A percentile compares a stretch with the other conserved stretches of the same genome.
Evolutionary conservation across 1,139 yeast genomes (phyloP).

Genomic region (Blastobotrys aristatus): DNA sequence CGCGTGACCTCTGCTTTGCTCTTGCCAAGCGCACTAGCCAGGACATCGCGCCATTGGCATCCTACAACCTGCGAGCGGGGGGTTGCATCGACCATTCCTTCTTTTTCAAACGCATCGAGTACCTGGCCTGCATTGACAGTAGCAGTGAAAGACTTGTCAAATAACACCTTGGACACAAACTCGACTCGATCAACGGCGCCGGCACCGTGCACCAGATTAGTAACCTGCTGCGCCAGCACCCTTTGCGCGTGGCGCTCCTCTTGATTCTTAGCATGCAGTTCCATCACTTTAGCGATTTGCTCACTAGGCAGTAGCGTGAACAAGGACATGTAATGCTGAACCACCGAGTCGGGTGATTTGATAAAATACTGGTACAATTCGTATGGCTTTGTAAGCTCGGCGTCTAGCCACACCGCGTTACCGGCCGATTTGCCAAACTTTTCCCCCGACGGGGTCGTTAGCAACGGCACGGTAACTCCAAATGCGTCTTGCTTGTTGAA

Average conservation of each 20-base stretch:
- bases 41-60: conserved; percentile 34
- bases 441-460: conserved; percentile 86
- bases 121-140: conserved; percentile 46
- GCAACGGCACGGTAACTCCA: conserved; percentile 85
- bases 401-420: conserved; percentile 85
- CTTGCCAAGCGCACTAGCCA: conserved; percentile 36
- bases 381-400: conserved; percentile 66
- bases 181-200: conserved; percentile 68
- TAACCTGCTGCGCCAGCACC: conserved; percentile 74
- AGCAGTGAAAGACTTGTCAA: conserved; percentile 36
- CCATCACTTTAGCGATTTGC: conserved; percentile 50
- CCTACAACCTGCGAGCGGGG: conserved; percentile 37
- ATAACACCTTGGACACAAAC: conserved; percentile 57
- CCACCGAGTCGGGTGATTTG: conserved; percentile 73
- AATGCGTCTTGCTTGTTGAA: conserved; percentile 37
- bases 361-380: conserved; percentile 83
- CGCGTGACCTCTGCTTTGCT: conserved; percentile 59
- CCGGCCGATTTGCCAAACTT: conserved; percentile 98
- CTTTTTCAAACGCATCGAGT: conserved; percentile 53
- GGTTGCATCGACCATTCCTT: conserved; percentile 51
- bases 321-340: conserved; percentile 59
- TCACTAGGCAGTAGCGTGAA: conserved; percentile 72
- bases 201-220: conserved; percentile 80
- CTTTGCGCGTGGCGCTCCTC: conserved; percentile 68
- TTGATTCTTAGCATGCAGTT: conserved; percentile 52